These are phyloP conservation scores for Yamadazyma triangularis DNA, from an alignment of 1,139 yeast species.

Conservation along the genomic window DNA sequence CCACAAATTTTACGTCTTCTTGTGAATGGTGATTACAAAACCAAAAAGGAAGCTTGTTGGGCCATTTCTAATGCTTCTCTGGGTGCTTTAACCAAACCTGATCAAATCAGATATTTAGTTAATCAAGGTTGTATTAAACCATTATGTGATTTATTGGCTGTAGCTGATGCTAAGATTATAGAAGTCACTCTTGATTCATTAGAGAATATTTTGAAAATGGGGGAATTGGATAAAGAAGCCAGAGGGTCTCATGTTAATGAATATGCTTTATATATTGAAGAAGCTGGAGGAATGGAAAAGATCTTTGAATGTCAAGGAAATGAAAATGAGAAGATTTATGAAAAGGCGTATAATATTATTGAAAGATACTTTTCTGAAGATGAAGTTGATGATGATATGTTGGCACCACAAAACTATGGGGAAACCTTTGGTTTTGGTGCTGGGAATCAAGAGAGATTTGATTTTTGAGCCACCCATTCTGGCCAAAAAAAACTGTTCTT, in stretches of 20 bases:
- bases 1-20: slow-evolving; percentile 88
- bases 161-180: slow-evolving; percentile 86
- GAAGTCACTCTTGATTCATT: slow-evolving; percentile 95
- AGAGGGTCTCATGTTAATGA: slow-evolving; percentile 68
- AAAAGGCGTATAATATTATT: slow-evolving; percentile 85
- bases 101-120: slow-evolving; percentile 88
- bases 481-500: too few species aligned
- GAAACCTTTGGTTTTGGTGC: slow-evolving; percentile 89
- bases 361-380: slow-evolving; percentile 84
- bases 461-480: too few species aligned
- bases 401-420: slow-evolving; percentile 80
- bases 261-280: slow-evolving; percentile 89
- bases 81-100: slow-evolving; percentile 90
- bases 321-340: slow-evolving; percentile 86
- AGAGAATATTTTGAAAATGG: slow-evolving; percentile 89
- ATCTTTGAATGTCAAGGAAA: slow-evolving; percentile 90
- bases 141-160: slow-evolving; percentile 81
- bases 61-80: slow-evolving; percentile 97
- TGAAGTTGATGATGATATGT: slow-evolving; percentile 67
- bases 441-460: too few species aligned
- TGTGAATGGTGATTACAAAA: slow-evolving; percentile 83
- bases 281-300: slow-evolving; percentile 98
- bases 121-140: slow-evolving; percentile 97
- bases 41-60: slow-evolving; percentile 99
- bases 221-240: slow-evolving; percentile 85